phyloP scores from a whole-genome alignment of 2,329 filamentous ascomycete genomes.

The Trichophyton rubrum region DNA sequence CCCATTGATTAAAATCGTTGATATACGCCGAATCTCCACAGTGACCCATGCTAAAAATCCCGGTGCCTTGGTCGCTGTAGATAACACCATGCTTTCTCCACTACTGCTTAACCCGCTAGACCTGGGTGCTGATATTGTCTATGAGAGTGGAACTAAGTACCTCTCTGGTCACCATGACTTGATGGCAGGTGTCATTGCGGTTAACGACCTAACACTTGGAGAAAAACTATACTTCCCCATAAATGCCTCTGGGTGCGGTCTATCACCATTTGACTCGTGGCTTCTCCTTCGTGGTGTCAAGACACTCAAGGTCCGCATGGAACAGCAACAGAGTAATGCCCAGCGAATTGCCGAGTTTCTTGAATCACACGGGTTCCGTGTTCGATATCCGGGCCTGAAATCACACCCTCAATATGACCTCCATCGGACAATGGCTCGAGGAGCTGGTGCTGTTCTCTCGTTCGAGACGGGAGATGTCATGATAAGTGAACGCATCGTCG shows the following conservation, averaged over 20 bases:
- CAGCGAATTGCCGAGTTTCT: conserved; percentile 86
- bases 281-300: conserved; percentile 91
- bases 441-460: conserved; percentile 83
- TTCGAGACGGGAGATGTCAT: conserved; percentile 86
- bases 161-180: conserved; percentile 96
- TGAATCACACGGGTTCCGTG: conserved; percentile 80
- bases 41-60: conserved; percentile 66
- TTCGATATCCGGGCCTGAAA: conserved; percentile 85
- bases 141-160: conserved; percentile 97
- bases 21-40: conserved; percentile 68
- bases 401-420: conserved; percentile 94
- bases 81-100: conserved; percentile 98
- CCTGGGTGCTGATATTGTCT: conserved; percentile 87
- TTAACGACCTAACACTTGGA: conserved; percentile 68
- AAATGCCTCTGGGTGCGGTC: conserved; percentile 87
- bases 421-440: conserved; percentile 89
- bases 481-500: conserved; percentile 84
- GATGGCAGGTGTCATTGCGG: conserved; percentile 93
- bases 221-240: conserved; percentile 95
- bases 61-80: conserved; percentile 73
- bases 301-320: conserved; percentile 94
- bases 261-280: conserved; percentile 93
- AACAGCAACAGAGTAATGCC: conserved; percentile 91
- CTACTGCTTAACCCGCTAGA: conserved; percentile 89
- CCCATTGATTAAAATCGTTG: conserved; percentile 94